Evolutionary conservation across 306 rosid genomes (phyloP), one percentile per base, ranked within the genome.

Genomic region (Heteromeles arbutifolia): DNA sequence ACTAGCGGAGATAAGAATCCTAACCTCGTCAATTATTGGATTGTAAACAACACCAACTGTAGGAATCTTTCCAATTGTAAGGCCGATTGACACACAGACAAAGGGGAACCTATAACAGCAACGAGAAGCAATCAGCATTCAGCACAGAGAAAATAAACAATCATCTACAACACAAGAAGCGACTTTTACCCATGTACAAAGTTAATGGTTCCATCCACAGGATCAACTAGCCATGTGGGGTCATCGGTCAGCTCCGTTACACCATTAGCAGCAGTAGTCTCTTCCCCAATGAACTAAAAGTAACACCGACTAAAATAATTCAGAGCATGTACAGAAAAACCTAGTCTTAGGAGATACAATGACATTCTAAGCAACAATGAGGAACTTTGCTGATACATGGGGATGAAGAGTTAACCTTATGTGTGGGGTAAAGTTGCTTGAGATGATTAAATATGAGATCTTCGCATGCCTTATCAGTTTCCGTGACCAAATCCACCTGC

Each of bases 141-240:
- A 63, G 72, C 48, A 57, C 17, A 21, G 25, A 59, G 74, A 84
- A 39, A 61, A n/a, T 19, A 25, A 70, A 70, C 50, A 31, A 61
- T 69, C 72, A 72, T 63, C 44, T 59, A 70, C 69, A 83, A 80
- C 52, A 74, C 6, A 65, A 83, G 74, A 77, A 68, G 22, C 73
- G 72, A 82, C 41, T 31, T 43, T 80, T 90, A 96, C 98, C 99
- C 97, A 78, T 96, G 98, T 25, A 92, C 99, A 53, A 96, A 96
- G 84, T 95, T 95, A 34, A 97, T 96, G 56, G 99, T 96, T 85
- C 99, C 99, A 81, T 96, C 99, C 66, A 96, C 83, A 75, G 99
- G 99, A 89, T 96, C 99, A 45, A 96, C 97, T 76, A 96, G 88
- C 99, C 99, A 96, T 53, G 99, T 96, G 56, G 90, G 98, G 45